Evolutionary conservation across 768 basidiomycete genomes (phyloP).

Genomic region (Hericium coralloides): DNA sequence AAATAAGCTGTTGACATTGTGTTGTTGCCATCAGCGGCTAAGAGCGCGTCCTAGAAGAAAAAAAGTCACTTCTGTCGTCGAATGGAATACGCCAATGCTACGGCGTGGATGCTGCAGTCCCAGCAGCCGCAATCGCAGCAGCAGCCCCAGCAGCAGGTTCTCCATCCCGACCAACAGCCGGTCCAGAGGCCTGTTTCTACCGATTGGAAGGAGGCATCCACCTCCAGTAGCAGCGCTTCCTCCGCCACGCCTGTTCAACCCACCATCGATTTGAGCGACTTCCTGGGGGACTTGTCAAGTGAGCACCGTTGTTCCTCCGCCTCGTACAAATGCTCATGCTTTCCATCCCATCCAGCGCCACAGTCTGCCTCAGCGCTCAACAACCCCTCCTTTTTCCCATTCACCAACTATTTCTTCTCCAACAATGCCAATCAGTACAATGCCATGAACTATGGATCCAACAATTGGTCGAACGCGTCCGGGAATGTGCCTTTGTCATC

Average conservation of each 20-base stretch:
- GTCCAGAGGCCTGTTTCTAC: constrained; percentile 20
- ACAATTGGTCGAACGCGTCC: constrained; percentile 35
- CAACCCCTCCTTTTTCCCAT: constrained; percentile 27
- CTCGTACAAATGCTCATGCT: not conserved
- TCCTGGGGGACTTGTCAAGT: constrained; percentile 15
- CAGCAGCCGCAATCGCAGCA: constrained; percentile 14
- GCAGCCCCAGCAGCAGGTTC: constrained; percentile 2
- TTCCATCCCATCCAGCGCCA: constrained; percentile 17
- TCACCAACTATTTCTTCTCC: constrained; percentile 29
- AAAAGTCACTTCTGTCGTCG: constrained; percentile 29
- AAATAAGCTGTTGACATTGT: constrained; percentile 11
- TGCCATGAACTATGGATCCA: constrained; percentile 43
- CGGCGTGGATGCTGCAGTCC: constrained; percentile 32
- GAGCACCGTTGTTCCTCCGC: constrained; percentile 5
- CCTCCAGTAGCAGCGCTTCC: constrained; percentile 12
- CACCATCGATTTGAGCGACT: constrained; percentile 13
- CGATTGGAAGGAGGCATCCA: constrained; percentile 30
- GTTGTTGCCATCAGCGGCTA: constrained; percentile 10
- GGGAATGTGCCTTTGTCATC: constrained; percentile 51
- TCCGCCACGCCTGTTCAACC: constrained; percentile 16
- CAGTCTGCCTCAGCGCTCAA: constrained; percentile 33
- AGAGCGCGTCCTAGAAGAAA: constrained; percentile 22
- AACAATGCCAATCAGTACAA: constrained; percentile 39
- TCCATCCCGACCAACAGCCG: constrained; percentile 6
- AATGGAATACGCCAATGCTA: constrained; percentile 37